Percentiles rank a stretch among this genome's conserved stretches.
Evolutionary conservation across 202 grass and related monocot genomes (phyloP).

Genomic region (Hordeum pubiflorum): DNA sequence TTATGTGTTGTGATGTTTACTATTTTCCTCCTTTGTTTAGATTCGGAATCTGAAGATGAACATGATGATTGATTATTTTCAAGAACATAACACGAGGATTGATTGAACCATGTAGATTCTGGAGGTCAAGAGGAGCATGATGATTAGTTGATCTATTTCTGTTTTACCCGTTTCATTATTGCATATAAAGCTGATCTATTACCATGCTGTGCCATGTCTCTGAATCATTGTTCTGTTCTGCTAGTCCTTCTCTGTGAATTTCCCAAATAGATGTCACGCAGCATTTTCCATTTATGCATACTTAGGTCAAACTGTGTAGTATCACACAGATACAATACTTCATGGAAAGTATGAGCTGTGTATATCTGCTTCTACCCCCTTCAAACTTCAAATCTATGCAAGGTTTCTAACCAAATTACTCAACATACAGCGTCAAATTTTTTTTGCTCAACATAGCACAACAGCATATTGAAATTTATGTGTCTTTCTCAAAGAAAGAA

Average conservation of each 20-base stretch:
- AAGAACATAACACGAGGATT: slow-evolving; percentile 23
- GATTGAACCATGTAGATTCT: slow-evolving; percentile 43
- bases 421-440: no score
- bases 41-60: slow-evolving; percentile 70
- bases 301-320: slow-evolving; percentile 4
- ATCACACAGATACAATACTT: neutral
- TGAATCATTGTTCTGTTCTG: slow-evolving; percentile 12
- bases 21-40: slow-evolving; percentile 31
- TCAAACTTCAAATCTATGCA: neutral
- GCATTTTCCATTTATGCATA: slow-evolving; percentile 29
- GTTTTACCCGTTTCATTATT: slow-evolving; percentile 3
- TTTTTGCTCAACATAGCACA: neutral
- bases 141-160: slow-evolving; percentile 24
- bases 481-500: neutral
- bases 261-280: neutral
- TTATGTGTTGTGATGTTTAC: slow-evolving; percentile 14
- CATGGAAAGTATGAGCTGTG: neutral
- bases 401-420: neutral
- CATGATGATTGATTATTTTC: slow-evolving; percentile 23
- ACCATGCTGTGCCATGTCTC: neutral
- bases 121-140: slow-evolving; percentile 50
- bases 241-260: slow-evolving; percentile 10
- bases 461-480: slow-evolving; percentile 10
- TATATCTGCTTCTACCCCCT: neutral
- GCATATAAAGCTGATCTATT: slow-evolving; percentile 1